These are phyloP conservation scores for Venturia oleaginea DNA, from an alignment of 2,329 filamentous ascomycete species.

Conservation along the genomic window DNA sequence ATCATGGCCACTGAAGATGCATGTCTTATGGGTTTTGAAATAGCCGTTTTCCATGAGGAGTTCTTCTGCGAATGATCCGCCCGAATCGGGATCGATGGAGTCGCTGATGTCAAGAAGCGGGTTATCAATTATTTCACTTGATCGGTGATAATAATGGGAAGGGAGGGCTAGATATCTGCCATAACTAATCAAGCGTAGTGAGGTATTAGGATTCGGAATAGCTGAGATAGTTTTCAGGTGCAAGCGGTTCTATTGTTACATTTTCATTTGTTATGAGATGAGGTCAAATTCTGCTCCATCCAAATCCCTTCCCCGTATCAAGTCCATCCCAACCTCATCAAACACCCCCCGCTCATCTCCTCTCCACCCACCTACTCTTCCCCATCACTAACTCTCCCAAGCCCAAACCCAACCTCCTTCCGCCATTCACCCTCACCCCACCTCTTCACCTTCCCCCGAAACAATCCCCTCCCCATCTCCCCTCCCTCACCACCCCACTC, in stretches of 20 bases:
- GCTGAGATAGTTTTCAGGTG: too few relatives aligned
- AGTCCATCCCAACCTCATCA: too few relatives aligned
- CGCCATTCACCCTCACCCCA: neutral
- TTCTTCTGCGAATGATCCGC: conserved; percentile 3
- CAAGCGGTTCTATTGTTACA: too few relatives aligned
- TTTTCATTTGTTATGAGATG: too few relatives aligned
- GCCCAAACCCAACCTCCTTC: neutral
- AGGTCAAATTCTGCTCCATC: too few relatives aligned
- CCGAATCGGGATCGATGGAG: conserved; percentile 1
- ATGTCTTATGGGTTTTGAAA: conserved; percentile 9
- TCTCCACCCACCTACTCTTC: neutral
- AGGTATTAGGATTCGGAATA: neutral
- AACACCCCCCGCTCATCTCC: too few relatives aligned
- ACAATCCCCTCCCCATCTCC: neutral
- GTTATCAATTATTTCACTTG: neutral
- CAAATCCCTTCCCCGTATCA: too few relatives aligned
- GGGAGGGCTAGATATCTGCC: conserved; percentile 1
- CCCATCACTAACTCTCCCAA: neutral
- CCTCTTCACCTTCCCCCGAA: neutral
- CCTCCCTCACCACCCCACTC: too few relatives aligned
- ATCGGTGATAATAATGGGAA: neutral
- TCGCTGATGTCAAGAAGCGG: conserved; percentile 9
- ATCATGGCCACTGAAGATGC: neutral
- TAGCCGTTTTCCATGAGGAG: conserved; percentile 1
- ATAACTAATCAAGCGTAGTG: neutral